These are phyloP conservation scores for Pseudogymnoascus sp. DNA, from an alignment of 2,329 filamentous ascomycete genomes.

Conservation along the genomic window DNA sequence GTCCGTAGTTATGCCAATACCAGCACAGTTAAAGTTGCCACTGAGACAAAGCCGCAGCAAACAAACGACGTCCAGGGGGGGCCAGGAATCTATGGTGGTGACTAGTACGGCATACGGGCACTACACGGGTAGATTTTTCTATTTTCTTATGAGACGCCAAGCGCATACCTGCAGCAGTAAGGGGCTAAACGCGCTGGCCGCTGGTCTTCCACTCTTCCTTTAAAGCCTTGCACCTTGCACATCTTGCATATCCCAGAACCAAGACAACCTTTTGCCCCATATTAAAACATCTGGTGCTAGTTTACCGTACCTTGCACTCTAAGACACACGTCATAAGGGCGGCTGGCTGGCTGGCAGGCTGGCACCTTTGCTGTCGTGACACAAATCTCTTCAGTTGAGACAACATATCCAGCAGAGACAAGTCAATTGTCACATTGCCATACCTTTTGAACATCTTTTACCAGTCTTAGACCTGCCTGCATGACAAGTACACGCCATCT, in stretches of 20 bases:
- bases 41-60: neutral
- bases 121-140: neutral
- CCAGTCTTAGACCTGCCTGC: neutral
- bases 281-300: neutral
- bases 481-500: neutral
- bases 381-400: conserved; percentile 7
- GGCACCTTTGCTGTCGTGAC: neutral
- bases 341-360: neutral
- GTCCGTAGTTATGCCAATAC: neutral
- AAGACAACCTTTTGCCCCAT: neutral
- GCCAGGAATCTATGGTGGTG: neutral
- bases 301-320: neutral
- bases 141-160: neutral
- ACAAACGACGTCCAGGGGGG: neutral
- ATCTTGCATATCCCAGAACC: neutral
- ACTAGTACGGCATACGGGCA: neutral
- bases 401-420: neutral
- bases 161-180: neutral
- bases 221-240: neutral
- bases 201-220: neutral
- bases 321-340: conserved; percentile 6
- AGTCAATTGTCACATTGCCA: conserved; percentile 6
- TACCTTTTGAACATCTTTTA: neutral
- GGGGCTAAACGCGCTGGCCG: neutral
- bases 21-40: neutral